phyloP scores from a whole-genome alignment of 1,139 yeast species.

The Pneumocystis jirovecii region DNA sequence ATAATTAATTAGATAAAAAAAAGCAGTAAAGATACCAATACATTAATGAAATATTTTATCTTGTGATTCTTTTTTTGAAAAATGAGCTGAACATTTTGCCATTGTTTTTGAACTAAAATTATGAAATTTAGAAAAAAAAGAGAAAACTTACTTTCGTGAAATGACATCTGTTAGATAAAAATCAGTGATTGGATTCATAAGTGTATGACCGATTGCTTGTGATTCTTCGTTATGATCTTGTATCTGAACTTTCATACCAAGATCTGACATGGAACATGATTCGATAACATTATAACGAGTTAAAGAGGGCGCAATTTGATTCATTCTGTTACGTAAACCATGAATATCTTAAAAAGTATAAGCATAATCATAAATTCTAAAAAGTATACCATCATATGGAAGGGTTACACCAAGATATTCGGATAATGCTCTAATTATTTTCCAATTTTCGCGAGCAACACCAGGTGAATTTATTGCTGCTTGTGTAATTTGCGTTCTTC shows the following conservation, averaged over 20 bases:
- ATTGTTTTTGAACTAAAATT: conserved; percentile 15
- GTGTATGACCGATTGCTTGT: conserved; percentile 34
- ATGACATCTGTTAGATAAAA: conserved; percentile 81
- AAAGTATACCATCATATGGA: conserved; percentile 48
- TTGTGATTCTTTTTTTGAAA: conserved; percentile 5
- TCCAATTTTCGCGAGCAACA: conserved; percentile 87
- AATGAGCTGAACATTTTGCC: conserved; percentile 12
- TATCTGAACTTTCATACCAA: conserved; percentile 41
- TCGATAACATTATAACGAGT: conserved; percentile 64
- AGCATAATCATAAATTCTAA: background rate
- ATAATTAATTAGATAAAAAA: background rate
- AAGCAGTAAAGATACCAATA: background rate
- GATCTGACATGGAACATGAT: conserved; percentile 45
- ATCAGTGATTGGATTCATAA: conserved; percentile 45
- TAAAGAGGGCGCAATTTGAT: conserved; percentile 69
- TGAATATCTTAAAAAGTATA: conserved; percentile 27
- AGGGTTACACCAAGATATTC: conserved; percentile 59
- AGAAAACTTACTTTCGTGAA: conserved; percentile 48
- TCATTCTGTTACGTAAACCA: conserved; percentile 55
- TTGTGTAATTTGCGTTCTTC: conserved; percentile 71
- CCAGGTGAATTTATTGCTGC: conserved; percentile 90
- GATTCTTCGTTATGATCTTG: conserved; percentile 27
- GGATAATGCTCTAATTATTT: conserved; percentile 66
- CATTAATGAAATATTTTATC: background rate
- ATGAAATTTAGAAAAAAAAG: conserved; percentile 62